Evolutionary conservation across 495 filamentous ascomycete species (phyloP).

Genomic region (Letharia lupina): DNA sequence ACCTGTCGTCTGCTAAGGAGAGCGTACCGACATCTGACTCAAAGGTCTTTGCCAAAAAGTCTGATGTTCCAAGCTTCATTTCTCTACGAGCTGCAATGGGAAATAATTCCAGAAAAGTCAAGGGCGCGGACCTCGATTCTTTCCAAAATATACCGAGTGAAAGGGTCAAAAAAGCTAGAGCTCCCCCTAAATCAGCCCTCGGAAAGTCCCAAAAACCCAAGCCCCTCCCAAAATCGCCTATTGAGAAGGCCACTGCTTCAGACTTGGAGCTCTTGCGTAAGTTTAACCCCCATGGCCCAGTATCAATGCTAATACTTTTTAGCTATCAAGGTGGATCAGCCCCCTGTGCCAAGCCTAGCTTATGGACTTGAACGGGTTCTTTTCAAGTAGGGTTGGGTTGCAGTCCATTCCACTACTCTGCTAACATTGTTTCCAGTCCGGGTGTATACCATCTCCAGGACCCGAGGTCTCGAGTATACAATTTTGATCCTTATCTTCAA

Average conservation of each 20-base stretch:
- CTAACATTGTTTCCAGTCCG: constrained; percentile 41
- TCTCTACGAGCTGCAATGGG: not conserved
- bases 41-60: not conserved
- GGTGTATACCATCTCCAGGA: constrained; percentile 90
- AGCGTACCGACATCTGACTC: not conserved
- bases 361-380: constrained; percentile 83
- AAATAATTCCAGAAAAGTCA: not conserved
- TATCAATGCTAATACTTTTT: constrained; percentile 22
- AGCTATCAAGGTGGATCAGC: constrained; percentile 46
- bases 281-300: not conserved
- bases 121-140: not conserved
- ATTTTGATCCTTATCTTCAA: constrained; percentile 90
- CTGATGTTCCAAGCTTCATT: not conserved
- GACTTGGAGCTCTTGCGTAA: constrained; percentile 21
- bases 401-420: constrained; percentile 5
- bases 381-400: constrained; percentile 58
- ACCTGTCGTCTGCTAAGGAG: not conserved
- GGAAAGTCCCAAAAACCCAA: not conserved
- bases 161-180: not conserved
- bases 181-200: not conserved
- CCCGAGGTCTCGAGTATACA: constrained; percentile 77
- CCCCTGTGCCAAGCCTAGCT: constrained; percentile 59
- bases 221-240: not conserved
- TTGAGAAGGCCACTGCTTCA: constrained; percentile 19
- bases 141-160: not conserved